Base-by-base conservation (phyloP, 2,329 filamentous ascomycete species). In the Purpureocillium lavendulum region DNA sequence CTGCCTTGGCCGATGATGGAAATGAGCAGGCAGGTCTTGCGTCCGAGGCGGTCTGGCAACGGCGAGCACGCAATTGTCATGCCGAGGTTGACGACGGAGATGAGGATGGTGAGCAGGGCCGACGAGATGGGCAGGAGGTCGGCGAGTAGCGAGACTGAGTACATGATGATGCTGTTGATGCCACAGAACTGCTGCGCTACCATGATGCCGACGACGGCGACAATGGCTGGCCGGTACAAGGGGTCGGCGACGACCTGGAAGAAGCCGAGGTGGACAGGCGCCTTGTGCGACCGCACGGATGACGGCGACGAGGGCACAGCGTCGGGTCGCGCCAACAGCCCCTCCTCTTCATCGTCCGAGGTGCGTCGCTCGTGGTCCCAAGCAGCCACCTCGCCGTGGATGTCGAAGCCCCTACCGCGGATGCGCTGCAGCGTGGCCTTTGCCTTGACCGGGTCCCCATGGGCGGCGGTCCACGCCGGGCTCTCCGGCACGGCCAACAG, bases 101-200 rank as follows among this genome's bases (percentile, higher is more conserved):
- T 88, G 40, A 85, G 65, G 44, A 97, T 90, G 40, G 90, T 94
- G 38, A 98, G 73, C 1, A 94, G 66, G 0, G 84, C 83, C 0
- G 89, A 90, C 45, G 81, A 87, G 35, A 87, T 77, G 4, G 87
- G 84, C 0, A 98, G 75, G 2, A 97, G 74, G 46, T 80, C 80
- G 26, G 84, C 79, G 12, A 98, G 75, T 1, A 98, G 78, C 1
- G 86, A 88, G 6, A 97, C 92, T 2, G 89, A 94, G 62, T 98
- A 98, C 89, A 98, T 96, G 63, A 97, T 84, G 55, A 97, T 90
- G 42, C 84, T 90, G 73, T 98, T 97, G 66, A 97, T 90, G 35
- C 87, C 90, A 42, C 85, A 90, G 30, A 96, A 71, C 59, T 98
- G 92, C 59, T 97, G 92, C 1, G 86, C 83, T 42, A 89, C 73